phyloP scores from a whole-genome alignment of 495 filamentous ascomycete species.

The Penicillium daleae region DNA sequence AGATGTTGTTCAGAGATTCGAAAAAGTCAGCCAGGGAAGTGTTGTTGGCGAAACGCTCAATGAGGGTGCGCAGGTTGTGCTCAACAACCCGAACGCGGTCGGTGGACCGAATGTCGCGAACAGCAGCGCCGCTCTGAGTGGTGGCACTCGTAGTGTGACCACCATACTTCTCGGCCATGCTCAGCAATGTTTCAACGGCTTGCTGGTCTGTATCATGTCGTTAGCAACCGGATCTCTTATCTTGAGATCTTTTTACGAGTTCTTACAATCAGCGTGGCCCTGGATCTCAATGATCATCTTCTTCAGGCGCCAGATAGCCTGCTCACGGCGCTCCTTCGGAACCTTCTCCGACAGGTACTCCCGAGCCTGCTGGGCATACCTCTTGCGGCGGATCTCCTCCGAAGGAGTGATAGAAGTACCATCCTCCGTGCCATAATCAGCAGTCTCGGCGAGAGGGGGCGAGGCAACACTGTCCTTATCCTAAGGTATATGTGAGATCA shows the following conservation, averaged over 20 bases:
- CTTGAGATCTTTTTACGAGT: too few relatives aligned
- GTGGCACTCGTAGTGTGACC: conserved; percentile 69
- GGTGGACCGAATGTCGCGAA: conserved; percentile 69
- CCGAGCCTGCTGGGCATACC: conserved; percentile 54
- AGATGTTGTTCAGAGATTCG: conserved; percentile 83
- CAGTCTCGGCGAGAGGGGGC: conserved; percentile 14
- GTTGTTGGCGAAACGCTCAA: conserved; percentile 95
- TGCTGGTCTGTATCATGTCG: conserved; percentile 62
- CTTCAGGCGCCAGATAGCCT: conserved; percentile 90
- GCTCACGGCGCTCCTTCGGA: conserved; percentile 91
- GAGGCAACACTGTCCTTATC: conserved; percentile 22
- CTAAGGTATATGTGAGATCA: conserved; percentile 22
- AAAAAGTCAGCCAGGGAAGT: conserved; percentile 88
- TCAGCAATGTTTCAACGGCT: conserved; percentile 83
- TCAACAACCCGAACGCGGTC: conserved; percentile 69
- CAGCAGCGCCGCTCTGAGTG: conserved; percentile 62
- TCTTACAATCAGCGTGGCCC: conserved; percentile 82
- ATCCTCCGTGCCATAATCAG: conserved; percentile 9
- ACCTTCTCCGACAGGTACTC: conserved; percentile 82
- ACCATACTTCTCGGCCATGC: conserved; percentile 83
- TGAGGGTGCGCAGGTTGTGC: conserved; percentile 77
- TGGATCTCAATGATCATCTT: conserved; percentile 98
- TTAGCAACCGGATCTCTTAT: conserved; percentile 7
- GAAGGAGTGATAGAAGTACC: conserved; percentile 22
- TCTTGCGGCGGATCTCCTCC: conserved; percentile 31